Evolutionary conservation across 2,329 filamentous ascomycete species (phyloP).

Genomic region (Ceratocystis ficicola): DNA sequence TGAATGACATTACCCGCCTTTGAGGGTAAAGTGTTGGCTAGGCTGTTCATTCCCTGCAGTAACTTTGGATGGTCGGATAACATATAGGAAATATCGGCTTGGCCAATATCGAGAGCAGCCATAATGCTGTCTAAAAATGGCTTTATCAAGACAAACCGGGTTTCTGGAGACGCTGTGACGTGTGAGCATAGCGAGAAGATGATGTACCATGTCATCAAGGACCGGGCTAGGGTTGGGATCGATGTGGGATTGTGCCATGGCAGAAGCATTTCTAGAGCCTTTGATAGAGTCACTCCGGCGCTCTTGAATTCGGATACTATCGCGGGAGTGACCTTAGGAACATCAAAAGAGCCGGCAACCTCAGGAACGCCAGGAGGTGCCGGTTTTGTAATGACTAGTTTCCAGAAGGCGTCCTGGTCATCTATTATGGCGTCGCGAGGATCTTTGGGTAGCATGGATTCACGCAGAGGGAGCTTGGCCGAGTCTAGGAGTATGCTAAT

Average conservation of each 20-base stretch:
- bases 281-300: slow-evolving; percentile 10
- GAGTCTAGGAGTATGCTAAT: not conserved
- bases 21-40: no score
- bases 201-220: slow-evolving; percentile 20
- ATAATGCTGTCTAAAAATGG: slow-evolving; percentile 20
- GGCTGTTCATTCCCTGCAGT: not conserved
- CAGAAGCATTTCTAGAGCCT: slow-evolving; percentile 12
- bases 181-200: slow-evolving; percentile 12
- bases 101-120: slow-evolving; percentile 4
- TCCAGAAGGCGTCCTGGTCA: slow-evolving; percentile 21
- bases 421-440: slow-evolving; percentile 7
- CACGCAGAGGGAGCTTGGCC: not conserved
- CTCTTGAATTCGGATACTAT: not conserved
- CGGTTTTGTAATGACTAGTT: slow-evolving; percentile 14
- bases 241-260: slow-evolving; percentile 10
- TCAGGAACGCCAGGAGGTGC: slow-evolving; percentile 9
- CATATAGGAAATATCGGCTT: slow-evolving; percentile 2
- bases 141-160: slow-evolving; percentile 14
- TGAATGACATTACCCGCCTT: not conserved
- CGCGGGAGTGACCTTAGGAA: not conserved
- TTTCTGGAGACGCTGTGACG: not conserved
- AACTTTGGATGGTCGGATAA: slow-evolving; percentile 9
- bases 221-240: not conserved
- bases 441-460: not conserved
- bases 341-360: not conserved